Conservation (phyloP, 148 eudicot genomes). For the Spergularia bocconei region DNA sequence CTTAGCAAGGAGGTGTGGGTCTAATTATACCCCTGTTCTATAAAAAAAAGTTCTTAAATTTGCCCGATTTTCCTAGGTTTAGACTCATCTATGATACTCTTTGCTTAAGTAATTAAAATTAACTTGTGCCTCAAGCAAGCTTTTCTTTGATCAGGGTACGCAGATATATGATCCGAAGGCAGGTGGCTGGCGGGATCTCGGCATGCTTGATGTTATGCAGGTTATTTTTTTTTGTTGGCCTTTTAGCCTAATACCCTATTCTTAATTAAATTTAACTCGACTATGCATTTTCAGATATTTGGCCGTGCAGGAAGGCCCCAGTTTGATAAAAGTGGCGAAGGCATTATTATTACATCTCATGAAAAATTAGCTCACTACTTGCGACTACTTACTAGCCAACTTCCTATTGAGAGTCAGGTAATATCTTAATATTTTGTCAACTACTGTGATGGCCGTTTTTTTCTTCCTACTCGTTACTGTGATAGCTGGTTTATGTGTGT, state of each 20-base stretch:
- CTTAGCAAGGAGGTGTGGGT: no score
- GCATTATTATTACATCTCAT: slow-evolving; percentile 92
- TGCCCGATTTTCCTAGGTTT: neutral
- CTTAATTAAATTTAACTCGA: neutral
- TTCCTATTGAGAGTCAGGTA: slow-evolving; percentile 99
- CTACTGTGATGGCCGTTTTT: no score
- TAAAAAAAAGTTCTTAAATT: neutral
- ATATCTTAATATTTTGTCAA: slow-evolving; percentile 1
- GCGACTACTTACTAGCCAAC: slow-evolving; percentile 86
- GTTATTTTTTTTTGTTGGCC: slow-evolving; percentile 30
- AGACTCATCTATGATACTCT: neutral
- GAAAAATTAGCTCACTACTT: slow-evolving; percentile 92
- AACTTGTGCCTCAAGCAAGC: slow-evolving; percentile 7
- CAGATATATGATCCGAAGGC: slow-evolving; percentile 98
- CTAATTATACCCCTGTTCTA: no score
- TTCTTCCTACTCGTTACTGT: neutral
- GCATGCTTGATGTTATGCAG: slow-evolving; percentile 99
- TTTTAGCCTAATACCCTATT: slow-evolving; percentile 3
- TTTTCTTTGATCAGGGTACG: slow-evolving; percentile 65
- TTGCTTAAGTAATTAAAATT: neutral
- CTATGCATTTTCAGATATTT: slow-evolving; percentile 59
- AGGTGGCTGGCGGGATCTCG: slow-evolving; percentile 98
- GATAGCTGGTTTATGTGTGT: neutral
- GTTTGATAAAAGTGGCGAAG: slow-evolving; percentile 99
- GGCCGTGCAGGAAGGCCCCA: slow-evolving; percentile 99